phyloP scores from a whole-genome alignment of 805 yeast genomes.

The Candida vartiovaarae region DNA sequence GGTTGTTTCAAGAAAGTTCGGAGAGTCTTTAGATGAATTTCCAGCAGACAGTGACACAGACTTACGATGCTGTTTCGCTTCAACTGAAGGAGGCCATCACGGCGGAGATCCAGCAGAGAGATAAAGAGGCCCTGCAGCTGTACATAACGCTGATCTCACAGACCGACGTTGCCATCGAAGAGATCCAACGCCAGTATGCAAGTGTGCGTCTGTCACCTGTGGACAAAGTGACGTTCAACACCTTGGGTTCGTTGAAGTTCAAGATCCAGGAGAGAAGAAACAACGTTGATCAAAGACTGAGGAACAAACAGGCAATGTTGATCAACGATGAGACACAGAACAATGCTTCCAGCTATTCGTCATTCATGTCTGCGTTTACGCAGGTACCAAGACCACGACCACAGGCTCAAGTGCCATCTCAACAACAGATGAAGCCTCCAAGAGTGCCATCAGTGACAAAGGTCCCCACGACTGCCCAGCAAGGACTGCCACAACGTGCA shows the following conservation, averaged over 20 bases:
- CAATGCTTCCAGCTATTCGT: constrained; percentile 19
- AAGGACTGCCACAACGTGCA: neutral
- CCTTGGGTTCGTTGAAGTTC: constrained; percentile 13
- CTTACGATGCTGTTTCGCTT: constrained; percentile 3
- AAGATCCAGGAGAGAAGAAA: constrained; percentile 13
- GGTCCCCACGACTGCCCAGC: neutral
- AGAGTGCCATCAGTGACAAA: neutral
- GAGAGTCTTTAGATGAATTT: too few species aligned
- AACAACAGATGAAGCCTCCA: neutral
- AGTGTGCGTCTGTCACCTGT: constrained; percentile 3
- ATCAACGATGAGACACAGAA: constrained; percentile 9
- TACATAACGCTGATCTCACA: constrained; percentile 11
- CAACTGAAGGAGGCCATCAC: constrained; percentile 7
- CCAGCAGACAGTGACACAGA: constrained; percentile 2
- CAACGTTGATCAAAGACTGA: constrained; percentile 8
- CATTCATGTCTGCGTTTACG: constrained; percentile 20
- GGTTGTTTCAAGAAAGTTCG: too few species aligned
- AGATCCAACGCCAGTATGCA: constrained; percentile 2
- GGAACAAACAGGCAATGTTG: constrained; percentile 7
- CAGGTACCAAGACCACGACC: neutral
- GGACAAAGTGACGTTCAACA: constrained; percentile 13
- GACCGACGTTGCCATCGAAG: constrained; percentile 6
- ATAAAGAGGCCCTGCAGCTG: constrained; percentile 7
- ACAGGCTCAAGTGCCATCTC: neutral
- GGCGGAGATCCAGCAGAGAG: constrained; percentile 20